Conservation (phyloP, 2,329 filamentous ascomycete species). For the Aspergillus sp. region DNA sequence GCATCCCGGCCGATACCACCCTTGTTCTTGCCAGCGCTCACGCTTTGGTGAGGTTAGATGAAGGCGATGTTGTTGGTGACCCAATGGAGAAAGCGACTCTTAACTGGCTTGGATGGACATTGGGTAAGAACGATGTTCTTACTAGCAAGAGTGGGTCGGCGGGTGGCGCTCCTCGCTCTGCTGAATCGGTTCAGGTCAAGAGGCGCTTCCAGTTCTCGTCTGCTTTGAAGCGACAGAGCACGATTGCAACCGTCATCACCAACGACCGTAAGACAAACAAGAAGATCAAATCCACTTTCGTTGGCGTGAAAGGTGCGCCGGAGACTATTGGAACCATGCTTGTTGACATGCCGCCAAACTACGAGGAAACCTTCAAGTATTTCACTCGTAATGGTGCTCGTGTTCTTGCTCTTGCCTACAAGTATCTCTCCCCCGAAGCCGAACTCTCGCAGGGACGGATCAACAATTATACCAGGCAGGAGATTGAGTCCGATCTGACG, state of each 20-base stretch:
- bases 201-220: slow-evolving; percentile 98
- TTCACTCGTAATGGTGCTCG: slow-evolving; percentile 94
- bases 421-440: slow-evolving; percentile 77
- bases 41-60: slow-evolving; percentile 91
- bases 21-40: slow-evolving; percentile 93
- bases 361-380: slow-evolving; percentile 98
- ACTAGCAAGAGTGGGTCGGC: slow-evolving; percentile 59
- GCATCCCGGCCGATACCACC: slow-evolving; percentile 77
- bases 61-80: slow-evolving; percentile 95
- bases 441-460: slow-evolving; percentile 83
- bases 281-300: slow-evolving; percentile 82
- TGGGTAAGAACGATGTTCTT: slow-evolving; percentile 86
- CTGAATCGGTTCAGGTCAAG: slow-evolving; percentile 87
- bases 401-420: slow-evolving; percentile 91
- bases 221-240: slow-evolving; percentile 91
- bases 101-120: slow-evolving; percentile 81
- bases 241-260: slow-evolving; percentile 77
- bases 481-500: slow-evolving; percentile 77
- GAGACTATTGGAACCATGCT: slow-evolving; percentile 97
- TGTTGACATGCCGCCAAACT: slow-evolving; percentile 75
- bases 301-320: slow-evolving; percentile 92
- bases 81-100: slow-evolving; percentile 99
- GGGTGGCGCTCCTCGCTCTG: slow-evolving; percentile 41
- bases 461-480: slow-evolving; percentile 91
- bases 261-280: slow-evolving; percentile 70